These are phyloP conservation scores for Niveomyces coronatus DNA, from an alignment of 2,329 filamentous ascomycete species.

Conservation along the genomic window DNA sequence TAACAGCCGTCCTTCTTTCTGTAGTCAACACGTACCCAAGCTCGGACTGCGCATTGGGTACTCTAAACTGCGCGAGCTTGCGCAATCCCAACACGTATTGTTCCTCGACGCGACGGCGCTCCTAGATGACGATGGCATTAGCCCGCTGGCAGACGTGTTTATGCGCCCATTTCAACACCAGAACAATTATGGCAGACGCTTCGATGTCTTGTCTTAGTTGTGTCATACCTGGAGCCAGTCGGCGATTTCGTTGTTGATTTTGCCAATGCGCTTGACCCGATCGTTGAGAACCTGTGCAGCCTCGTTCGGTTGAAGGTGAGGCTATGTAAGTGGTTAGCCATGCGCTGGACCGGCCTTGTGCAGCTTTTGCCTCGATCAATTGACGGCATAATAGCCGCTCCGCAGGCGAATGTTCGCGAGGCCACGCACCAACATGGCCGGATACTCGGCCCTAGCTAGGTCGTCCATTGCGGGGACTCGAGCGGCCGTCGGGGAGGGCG, in stretches of 20 bases:
- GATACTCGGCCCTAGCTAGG: constrained; percentile 81
- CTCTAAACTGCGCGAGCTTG: constrained; percentile 65
- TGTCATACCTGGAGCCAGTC: constrained; percentile 84
- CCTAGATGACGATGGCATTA: constrained; percentile 40
- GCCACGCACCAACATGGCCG: constrained; percentile 85
- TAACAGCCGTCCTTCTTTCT: not conserved
- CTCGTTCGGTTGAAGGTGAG: constrained; percentile 68
- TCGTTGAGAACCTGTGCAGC: constrained; percentile 76
- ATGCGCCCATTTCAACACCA: too few species aligned
- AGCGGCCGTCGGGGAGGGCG: constrained; percentile 1
- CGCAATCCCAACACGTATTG: constrained; percentile 73
- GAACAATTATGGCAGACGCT: too few species aligned
- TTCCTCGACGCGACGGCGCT: constrained; percentile 86
- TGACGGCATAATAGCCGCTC: not conserved
- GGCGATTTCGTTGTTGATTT: constrained; percentile 81
- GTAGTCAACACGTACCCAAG: constrained; percentile 62
- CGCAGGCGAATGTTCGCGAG: not conserved
- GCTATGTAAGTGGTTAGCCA: constrained; percentile 37
- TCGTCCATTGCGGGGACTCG: constrained; percentile 52
- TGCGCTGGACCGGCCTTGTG: constrained; percentile 7
- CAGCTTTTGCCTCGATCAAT: not conserved
- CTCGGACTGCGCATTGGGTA: constrained; percentile 66
- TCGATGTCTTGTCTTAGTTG: too few species aligned
- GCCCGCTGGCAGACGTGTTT: too few species aligned
- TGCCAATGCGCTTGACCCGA: constrained; percentile 76